Evolutionary conservation across 108 stramenopile species (phyloP).

Genomic region (Skeletonema grethae): DNA sequence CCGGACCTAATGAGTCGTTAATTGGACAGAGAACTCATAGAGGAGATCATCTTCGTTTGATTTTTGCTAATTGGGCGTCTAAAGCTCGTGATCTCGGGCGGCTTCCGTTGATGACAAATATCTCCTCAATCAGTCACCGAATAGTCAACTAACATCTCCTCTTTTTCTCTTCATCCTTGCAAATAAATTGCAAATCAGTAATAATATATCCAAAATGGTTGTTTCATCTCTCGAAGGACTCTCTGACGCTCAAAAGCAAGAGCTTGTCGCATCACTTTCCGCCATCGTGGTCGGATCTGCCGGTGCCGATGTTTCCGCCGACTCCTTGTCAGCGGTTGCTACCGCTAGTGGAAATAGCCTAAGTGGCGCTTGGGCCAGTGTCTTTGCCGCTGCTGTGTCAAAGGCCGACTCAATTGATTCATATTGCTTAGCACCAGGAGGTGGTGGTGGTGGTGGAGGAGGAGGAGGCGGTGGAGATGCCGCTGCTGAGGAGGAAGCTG

Average conservation of each 20-base stretch:
- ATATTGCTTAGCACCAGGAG: conserved; percentile 61
- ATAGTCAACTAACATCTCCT: not conserved
- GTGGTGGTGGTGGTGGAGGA: conserved; percentile 75
- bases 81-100: not conserved
- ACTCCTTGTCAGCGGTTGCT: conserved; percentile 69
- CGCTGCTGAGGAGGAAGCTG: conserved; percentile 37
- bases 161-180: not conserved
- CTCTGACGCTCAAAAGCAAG: conserved; percentile 74
- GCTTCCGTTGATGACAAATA: not conserved
- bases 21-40: not conserved
- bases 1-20: not conserved
- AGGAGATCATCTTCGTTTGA: not conserved
- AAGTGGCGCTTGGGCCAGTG: conserved; percentile 60
- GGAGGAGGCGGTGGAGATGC: conserved; percentile 53
- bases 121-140: not conserved
- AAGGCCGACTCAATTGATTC: conserved; percentile 54
- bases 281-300: conserved; percentile 64
- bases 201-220: conserved; percentile 50
- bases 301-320: conserved; percentile 57
- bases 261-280: conserved; percentile 83
- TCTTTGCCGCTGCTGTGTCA: conserved; percentile 69
- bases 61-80: not conserved
- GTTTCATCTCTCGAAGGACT: conserved; percentile 68
- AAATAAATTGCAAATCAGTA: not conserved
- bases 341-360: conserved; percentile 72